These are phyloP conservation scores for Tulasnella sp. DNA, from an alignment of 768 basidiomycete species.

Conservation along the genomic window DNA sequence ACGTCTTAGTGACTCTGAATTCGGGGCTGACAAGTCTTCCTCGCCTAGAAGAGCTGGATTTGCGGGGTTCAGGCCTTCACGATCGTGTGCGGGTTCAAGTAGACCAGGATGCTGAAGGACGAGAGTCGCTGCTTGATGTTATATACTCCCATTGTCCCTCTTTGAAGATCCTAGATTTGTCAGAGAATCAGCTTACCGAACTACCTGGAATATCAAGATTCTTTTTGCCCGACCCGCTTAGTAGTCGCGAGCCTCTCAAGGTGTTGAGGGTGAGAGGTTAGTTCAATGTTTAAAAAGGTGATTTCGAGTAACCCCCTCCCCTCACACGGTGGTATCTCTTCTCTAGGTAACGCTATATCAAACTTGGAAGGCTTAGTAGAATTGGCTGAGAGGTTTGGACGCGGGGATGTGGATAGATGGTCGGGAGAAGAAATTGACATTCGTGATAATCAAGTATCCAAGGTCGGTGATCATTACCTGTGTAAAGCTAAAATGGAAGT, in stretches of 20 bases:
- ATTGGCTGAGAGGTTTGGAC: slow-evolving; percentile 11
- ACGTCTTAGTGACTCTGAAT: slow-evolving; percentile 39
- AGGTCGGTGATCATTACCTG: slow-evolving; percentile 5
- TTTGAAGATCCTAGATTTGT: slow-evolving; percentile 53
- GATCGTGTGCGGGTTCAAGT: slow-evolving; percentile 34
- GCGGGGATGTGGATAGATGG: slow-evolving; percentile 52
- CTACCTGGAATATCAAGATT: slow-evolving; percentile 45
- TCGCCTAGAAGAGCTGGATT: slow-evolving; percentile 53
- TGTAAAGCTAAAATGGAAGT: neutral
- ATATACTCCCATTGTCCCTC: slow-evolving; percentile 72
- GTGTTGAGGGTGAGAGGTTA: slow-evolving; percentile 12
- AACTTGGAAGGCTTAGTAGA: slow-evolving; percentile 10
- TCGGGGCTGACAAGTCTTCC: slow-evolving; percentile 43
- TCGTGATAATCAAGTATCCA: slow-evolving; percentile 66
- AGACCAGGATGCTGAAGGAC: slow-evolving; percentile 29
- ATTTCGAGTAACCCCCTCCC: neutral
- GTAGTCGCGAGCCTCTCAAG: slow-evolving; percentile 3
- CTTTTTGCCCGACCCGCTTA: slow-evolving; percentile 10
- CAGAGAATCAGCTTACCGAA: slow-evolving; percentile 54
- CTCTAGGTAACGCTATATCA: slow-evolving; percentile 9
- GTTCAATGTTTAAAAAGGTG: neutral
- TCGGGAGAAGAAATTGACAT: slow-evolving; percentile 72
- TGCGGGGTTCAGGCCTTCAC: slow-evolving; percentile 59
- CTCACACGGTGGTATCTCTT: neutral
- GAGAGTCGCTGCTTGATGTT: slow-evolving; percentile 39